Base-by-base conservation (phyloP, 345 rosid genomes). In the Ceriops decandra region DNA sequence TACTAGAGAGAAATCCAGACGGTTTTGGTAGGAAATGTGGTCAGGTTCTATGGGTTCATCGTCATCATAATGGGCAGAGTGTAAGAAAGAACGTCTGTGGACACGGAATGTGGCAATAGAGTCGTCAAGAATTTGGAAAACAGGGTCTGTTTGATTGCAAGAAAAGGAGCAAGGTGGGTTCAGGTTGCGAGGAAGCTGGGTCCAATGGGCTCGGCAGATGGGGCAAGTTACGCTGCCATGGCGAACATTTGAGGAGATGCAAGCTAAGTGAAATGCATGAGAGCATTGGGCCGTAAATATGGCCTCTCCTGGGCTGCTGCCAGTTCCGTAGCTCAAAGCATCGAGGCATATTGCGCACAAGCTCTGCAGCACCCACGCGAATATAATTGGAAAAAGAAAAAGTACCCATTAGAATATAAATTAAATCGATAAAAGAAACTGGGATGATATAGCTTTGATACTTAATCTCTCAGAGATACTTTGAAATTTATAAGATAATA, bases 211-310 rank as follows among this genome's bases (percentile, higher is more conserved):
- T 36, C 97, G 93, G 68, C 97, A 91, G 71, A 91, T 85, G 19
- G 96, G 97, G 77, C 97, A 91, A 77, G 90, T 89, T 57, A 89
- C 82, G 60, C 85, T 91, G 31, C 97, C 97, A 64, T 91, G 96
- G 67, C 90, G 93, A 32, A 91, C 96, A 70, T 91, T 91, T 63
- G 97, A 85, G 72, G 95, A 79, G 62, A 91, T 89, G 84, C 97
- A 91, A 52, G 81, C 79, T 42, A 84, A 87, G 68, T 91, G 97
- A 80, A 91, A 91, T 2, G 96, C 71, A 54, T 91, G 97, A 69
- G 90, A 89, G 83, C 97, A 91, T 30, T 91, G 96, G 17, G 93
- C 97, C 19, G 91, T 91, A 79, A 91, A 91, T 74, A 86, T 83
- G 68, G 89, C 96, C 69, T 89, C 86, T 24, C 88, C 87, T 2